phyloP scores from a whole-genome alignment of 257 asterid genomes.

The Nicotiana paniculata region DNA sequence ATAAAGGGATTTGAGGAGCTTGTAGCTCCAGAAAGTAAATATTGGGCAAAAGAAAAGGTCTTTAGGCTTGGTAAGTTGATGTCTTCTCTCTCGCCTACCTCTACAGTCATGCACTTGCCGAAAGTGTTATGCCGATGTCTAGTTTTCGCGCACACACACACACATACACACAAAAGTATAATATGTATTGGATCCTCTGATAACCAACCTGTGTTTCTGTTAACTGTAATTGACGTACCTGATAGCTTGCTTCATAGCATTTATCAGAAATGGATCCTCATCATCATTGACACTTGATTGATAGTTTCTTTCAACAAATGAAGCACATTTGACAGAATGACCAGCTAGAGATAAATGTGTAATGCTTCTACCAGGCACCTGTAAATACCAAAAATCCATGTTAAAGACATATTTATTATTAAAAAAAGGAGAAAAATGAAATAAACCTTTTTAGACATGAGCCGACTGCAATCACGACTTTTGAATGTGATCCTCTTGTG shows the following conservation, averaged over 20 bases:
- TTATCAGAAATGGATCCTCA: constrained; percentile 48
- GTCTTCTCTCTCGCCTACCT: neutral
- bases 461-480: constrained; percentile 5
- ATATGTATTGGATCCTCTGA: neutral
- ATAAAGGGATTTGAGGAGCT: neutral
- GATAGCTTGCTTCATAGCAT: constrained; percentile 27
- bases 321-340: constrained; percentile 17
- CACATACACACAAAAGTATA: no score
- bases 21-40: neutral
- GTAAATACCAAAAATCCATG: constrained; percentile 3
- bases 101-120: neutral
- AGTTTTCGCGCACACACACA: neutral
- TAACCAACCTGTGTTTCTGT: neutral
- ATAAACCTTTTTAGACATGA: constrained; percentile 29
- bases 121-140: neutral
- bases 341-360: constrained; percentile 11
- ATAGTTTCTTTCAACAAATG: constrained; percentile 43
- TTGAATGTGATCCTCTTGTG: constrained; percentile 17
- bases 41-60: neutral
- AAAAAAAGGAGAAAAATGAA: neutral
- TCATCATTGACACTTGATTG: constrained; percentile 35
- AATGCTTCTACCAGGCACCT: constrained; percentile 21
- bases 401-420: neutral
- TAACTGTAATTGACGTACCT: constrained; percentile 31
- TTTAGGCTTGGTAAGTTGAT: neutral